Evolutionary conservation across 495 filamentous ascomycete genomes (phyloP), one percentile per base, ranked within the genome.

Genomic region (Schizothecium vesticola): DNA sequence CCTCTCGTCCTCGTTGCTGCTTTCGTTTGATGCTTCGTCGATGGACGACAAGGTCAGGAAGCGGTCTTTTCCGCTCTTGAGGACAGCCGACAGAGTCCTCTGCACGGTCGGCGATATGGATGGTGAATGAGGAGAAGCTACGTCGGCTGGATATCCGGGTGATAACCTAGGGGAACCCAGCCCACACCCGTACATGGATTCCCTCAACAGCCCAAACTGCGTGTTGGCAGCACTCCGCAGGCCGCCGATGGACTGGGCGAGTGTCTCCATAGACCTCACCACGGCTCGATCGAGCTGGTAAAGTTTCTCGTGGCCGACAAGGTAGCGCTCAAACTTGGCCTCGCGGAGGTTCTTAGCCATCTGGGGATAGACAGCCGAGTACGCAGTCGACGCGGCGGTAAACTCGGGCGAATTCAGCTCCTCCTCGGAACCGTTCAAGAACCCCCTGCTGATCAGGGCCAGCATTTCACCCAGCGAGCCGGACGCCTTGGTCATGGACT

Each of bases 211-310:
- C 33, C 88, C 86, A 72, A 98, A 97, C 73, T 99, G 95, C 9
- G 94, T 91, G 21, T 88, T 85, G 23, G 95, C 93, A 43, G 95
- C 93, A 80, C 92, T 96, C 61, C 93, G 87, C 75, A 99, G 80
- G 3, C 94, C 95, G 73, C 95, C 94, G 69, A 98, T 88, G 71
- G 93, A 92, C 75, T 99, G 95, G 12, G 91, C 88, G 55, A 99
- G 86, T 57, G 88, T 89, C 69, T 97, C 92, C 79, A 97, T 87
- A 70, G 90, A 95, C 63, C 91, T 89, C 23, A 96, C 89, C 16
- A 98, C 84, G 7, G 86, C 89, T 65, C 88, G 88, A 73, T 97
- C 91, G 9, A 95, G 80, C 43, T 87, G 82, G 75, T 96, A 97
- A 71, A 95, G 84, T 65, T 85, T 87, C 74, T 97, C 95, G 1